Conservation (phyloP, 176 grass and related monocot species). For the Aegilops speltoides region DNA sequence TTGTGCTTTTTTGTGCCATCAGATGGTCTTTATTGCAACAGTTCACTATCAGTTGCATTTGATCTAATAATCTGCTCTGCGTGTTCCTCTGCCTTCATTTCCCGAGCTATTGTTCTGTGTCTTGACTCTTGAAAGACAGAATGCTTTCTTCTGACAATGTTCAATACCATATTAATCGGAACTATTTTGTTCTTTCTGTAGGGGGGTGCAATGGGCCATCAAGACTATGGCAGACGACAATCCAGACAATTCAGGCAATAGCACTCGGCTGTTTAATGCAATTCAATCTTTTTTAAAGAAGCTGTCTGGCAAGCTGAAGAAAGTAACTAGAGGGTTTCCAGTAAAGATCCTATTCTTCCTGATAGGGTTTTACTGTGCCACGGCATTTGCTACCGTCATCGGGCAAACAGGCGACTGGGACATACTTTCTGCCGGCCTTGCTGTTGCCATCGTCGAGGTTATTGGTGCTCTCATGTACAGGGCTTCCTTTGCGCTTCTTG, state of each 20-base stretch:
- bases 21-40: background rate
- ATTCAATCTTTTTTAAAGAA: constrained; percentile 52
- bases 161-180: background rate
- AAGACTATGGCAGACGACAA: constrained; percentile 44
- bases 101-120: background rate
- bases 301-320: constrained; percentile 45
- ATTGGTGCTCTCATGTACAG: constrained; percentile 93
- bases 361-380: constrained; percentile 86
- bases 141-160: background rate
- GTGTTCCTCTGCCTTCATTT: background rate
- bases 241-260: constrained; percentile 39
- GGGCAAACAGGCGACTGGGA: constrained; percentile 98
- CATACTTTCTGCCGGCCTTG: constrained; percentile 86
- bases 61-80: background rate
- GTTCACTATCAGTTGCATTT: background rate
- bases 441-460: constrained; percentile 78
- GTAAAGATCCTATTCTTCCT: constrained; percentile 88
- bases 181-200: constrained; percentile 2
- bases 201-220: constrained; percentile 38
- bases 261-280: constrained; percentile 56
- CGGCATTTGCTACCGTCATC: constrained; percentile 87
- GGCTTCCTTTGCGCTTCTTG: constrained; percentile 53
- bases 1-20: background rate
- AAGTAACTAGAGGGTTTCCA: constrained; percentile 50
- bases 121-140: background rate